Evolutionary conservation across 1,284 basidiomycete species (phyloP).

Genomic region (Pascua guehoae): DNA sequence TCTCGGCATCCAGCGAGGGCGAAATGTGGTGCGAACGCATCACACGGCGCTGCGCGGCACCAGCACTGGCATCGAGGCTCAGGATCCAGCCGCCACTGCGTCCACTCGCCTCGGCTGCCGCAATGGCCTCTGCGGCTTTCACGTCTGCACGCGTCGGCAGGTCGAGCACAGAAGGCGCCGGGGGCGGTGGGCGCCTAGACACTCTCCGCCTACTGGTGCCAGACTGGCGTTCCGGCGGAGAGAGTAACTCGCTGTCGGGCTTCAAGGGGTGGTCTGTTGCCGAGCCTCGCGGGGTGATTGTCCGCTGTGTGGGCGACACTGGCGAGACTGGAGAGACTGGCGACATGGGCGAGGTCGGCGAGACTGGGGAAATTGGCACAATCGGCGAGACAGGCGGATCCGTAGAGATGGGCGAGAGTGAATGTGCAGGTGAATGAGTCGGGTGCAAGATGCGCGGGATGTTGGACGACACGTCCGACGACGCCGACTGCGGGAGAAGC

Average conservation of each 20-base stretch:
- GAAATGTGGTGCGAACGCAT: slow-evolving; percentile 9
- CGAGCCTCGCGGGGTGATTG: not conserved
- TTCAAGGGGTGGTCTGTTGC: slow-evolving; percentile 32
- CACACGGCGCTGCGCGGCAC: slow-evolving; percentile 19
- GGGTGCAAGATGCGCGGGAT: slow-evolving; percentile 28
- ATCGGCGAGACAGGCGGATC: too few species aligned
- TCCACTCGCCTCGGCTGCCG: slow-evolving; percentile 42
- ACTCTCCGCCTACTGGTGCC: slow-evolving; percentile 4
- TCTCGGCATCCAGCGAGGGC: slow-evolving; percentile 33
- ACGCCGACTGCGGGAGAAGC: slow-evolving; percentile 37
- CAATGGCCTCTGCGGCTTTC: slow-evolving; percentile 49
- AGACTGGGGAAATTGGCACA: too few species aligned
- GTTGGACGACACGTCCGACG: slow-evolving; percentile 26
- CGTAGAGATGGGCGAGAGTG: too few species aligned
- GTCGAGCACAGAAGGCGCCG: slow-evolving; percentile 40
- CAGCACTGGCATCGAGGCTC: slow-evolving; percentile 36
- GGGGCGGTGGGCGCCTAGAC: slow-evolving; percentile 19
- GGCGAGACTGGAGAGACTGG: too few species aligned
- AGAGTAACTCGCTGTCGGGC: slow-evolving; percentile 32
- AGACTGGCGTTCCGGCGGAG: slow-evolving; percentile 33
- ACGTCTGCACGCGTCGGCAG: slow-evolving; percentile 50
- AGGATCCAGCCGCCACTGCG: slow-evolving; percentile 51
- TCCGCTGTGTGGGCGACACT: too few species aligned
- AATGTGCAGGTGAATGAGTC: slow-evolving; percentile 2
- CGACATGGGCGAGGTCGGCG: too few species aligned